Base-by-base conservation (phyloP, 768 basidiomycete genomes). In the Polyporus arcularius region DNA sequence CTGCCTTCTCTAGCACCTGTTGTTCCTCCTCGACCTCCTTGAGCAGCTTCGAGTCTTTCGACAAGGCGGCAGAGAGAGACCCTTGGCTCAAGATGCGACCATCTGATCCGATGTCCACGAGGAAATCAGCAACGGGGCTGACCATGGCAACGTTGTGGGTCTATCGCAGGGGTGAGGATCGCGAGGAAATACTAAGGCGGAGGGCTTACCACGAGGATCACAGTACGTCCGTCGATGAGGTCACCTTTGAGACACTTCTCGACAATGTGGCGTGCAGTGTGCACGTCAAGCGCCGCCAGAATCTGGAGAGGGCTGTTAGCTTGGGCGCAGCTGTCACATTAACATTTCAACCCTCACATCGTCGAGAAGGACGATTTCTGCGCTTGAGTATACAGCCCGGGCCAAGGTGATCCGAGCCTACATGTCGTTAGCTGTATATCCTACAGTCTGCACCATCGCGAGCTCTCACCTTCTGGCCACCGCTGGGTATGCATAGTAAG, bases 121-220 rank as follows among this genome's bases (percentile, higher is more conserved):
- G 79, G 58, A 80, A 82, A 15, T 78, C 75, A 4, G 85, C 83
- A 8, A 85, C 74, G 6, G 82, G 76, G 14, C 74, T 74, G 8
- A 78, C 74, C 73, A 87, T 75, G 2, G 80, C 79, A 35, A 87
- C 76, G 60, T 80, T 79, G 61, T 81, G 80, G 0, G 80, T 80
- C 79, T 80, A 26, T 26, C 2, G n/a, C n/a, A 78, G 64, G 46
- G 79, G 76, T 75, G 3, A 26, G 21, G 1, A 26, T 26, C 21
- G 21, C 21, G 21, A 26, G 21, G 8, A 8, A 12, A 12, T n/a
- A n/a, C n/a, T n/a, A n/a, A n/a, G n/a, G n/a, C n/a, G n/a, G n/a
- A n/a, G n/a, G n/a, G n/a, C n/a, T n/a, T 61, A 80, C 79, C 47
- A 84, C 80, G 3, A 83, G 70, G 10, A 84, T 66, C 16, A 83